Evolutionary conservation across 306 rosid genomes (phyloP).

Genomic region (Cicer chorassanicum): DNA sequence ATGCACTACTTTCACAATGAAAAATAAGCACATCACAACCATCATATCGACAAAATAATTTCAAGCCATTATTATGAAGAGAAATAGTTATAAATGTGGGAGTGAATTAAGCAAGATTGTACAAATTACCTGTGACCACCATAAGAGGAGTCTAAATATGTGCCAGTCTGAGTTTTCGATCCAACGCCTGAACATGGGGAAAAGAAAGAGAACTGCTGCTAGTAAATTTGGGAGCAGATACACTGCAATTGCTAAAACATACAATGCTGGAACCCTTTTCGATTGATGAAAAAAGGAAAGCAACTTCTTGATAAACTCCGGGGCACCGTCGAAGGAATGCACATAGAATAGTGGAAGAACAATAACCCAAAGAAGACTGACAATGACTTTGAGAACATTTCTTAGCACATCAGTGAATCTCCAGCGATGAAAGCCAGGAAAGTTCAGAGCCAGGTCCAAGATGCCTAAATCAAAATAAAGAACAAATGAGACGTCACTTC

Average conservation of each 20-base stretch:
- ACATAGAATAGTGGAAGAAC: slow-evolving; percentile 74
- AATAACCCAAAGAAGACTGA: slow-evolving; percentile 82
- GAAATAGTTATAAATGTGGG: slow-evolving; percentile 30
- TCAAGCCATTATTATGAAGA: slow-evolving; percentile 9
- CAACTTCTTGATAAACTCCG: slow-evolving; percentile 45
- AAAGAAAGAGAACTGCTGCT: slow-evolving; percentile 71
- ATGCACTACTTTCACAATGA: slow-evolving; percentile 32
- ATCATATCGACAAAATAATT: slow-evolving; percentile 20
- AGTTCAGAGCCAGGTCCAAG: slow-evolving; percentile 81
- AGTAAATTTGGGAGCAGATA: slow-evolving; percentile 87
- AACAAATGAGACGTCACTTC: slow-evolving; percentile 33
- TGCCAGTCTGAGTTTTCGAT: slow-evolving; percentile 99
- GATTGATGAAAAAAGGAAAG: slow-evolving; percentile 60
- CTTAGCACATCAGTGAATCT: slow-evolving; percentile 76
- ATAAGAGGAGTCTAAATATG: slow-evolving; percentile 78
- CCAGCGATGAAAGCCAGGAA: slow-evolving; percentile 90
- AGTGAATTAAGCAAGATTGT: slow-evolving; percentile 31
- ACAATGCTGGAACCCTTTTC: slow-evolving; percentile 73
- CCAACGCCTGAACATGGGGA: slow-evolving; percentile 98
- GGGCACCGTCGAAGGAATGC: slow-evolving; percentile 57
- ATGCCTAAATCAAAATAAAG: slow-evolving; percentile 62
- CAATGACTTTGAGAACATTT: slow-evolving; percentile 76
- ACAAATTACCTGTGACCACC: slow-evolving; percentile 96
- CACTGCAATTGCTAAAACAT: slow-evolving; percentile 73
- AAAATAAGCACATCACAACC: slow-evolving; percentile 25